A percentile compares a stretch with the other conserved stretches of the same genome.
Conservation (phyloP, 495 filamentous ascomycete species). For the Extremus antarcticus region DNA sequence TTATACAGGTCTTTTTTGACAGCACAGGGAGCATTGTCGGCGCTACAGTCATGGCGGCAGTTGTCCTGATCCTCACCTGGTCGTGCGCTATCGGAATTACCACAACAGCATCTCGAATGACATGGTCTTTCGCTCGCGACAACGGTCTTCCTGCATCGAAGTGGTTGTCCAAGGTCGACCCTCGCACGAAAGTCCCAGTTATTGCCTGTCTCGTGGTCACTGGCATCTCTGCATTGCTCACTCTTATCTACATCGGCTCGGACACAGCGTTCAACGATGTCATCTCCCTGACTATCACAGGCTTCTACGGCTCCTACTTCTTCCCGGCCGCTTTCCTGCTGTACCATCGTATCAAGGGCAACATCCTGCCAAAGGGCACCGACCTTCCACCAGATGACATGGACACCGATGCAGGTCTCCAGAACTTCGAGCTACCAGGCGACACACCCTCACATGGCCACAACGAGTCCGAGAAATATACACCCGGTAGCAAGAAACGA, state of each 20-base stretch:
- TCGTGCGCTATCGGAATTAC: slow-evolving; percentile 30
- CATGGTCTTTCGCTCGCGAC: slow-evolving; percentile 38
- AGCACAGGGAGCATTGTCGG: slow-evolving; percentile 40
- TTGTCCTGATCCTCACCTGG: slow-evolving; percentile 26
- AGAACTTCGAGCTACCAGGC: background rate
- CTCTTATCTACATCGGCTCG: slow-evolving; percentile 19
- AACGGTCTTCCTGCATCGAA: slow-evolving; percentile 20
- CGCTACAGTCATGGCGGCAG: slow-evolving; percentile 39
- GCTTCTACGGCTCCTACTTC: slow-evolving; percentile 22
- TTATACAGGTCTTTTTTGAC: slow-evolving; percentile 46
- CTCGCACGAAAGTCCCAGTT: slow-evolving; percentile 11
- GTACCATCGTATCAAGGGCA: slow-evolving; percentile 14
- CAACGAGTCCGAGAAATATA: background rate
- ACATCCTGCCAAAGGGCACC: slow-evolving; percentile 9
- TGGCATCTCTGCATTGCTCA: slow-evolving; percentile 11
- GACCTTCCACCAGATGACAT: background rate
- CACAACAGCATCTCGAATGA: slow-evolving; percentile 35
- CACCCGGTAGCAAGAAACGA: background rate
- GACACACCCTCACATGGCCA: background rate
- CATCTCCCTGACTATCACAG: slow-evolving; percentile 18
- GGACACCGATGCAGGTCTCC: too few relatives aligned
- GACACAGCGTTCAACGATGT: slow-evolving; percentile 19
- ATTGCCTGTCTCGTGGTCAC: slow-evolving; percentile 13
- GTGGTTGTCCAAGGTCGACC: slow-evolving; percentile 10
- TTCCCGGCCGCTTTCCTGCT: slow-evolving; percentile 14